Base-by-base conservation (phyloP, 441 rosid genomes). In the Euphorbia neoarborescens region DNA sequence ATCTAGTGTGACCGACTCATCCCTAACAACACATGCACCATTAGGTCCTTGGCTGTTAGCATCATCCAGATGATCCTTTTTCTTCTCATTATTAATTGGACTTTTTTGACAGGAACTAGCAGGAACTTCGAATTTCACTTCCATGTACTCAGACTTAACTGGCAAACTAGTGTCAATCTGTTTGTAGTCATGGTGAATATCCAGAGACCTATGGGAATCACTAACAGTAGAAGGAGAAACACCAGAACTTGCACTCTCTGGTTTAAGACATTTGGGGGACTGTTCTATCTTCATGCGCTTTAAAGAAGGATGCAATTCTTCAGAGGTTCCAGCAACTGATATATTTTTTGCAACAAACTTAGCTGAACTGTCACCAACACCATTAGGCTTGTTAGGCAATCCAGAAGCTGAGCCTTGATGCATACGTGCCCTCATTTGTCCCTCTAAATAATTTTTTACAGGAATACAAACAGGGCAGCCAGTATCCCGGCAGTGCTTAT, bases 391-490 rank as follows among this genome's bases (percentile, higher is more conserved):
- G 78, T 76, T 83, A 0, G 80, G 66, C 73, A 86, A 81, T 63
- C 65, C 46, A 62, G 85, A 75, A 70, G 84, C 80, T 56, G 80
- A 64, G 73, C 83, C 86, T 40, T 77, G 75, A 78, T 82, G 87
- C 25, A 78, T 79, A 24, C 79, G 85, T 57, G 87, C 82, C 83
- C 81, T 92, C 44, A 73, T 70, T 67, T 86, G 90, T 38, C 77
- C 79, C 82, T 84, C 89, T 62, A 86, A 32, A 82, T 75, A 90
- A 38, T 76, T 80, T 77, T 85, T 96, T 34, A 93, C 97, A 73
- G 94, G 96, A 81, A 91, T 78, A 78, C 99, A 96, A 77, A 96
- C 99, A 69, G 97, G 99, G 84, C 99, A 96, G 48, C 84, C 69
- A 14, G 81, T 62, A 74, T 92, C 90, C 78, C 71, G 80, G 81